A percentile compares a stretch with the other conserved stretches of the same genome.
phyloP scores from a whole-genome alignment of 2,329 filamentous ascomycete species.

The Thielaviopsis cerberus region DNA sequence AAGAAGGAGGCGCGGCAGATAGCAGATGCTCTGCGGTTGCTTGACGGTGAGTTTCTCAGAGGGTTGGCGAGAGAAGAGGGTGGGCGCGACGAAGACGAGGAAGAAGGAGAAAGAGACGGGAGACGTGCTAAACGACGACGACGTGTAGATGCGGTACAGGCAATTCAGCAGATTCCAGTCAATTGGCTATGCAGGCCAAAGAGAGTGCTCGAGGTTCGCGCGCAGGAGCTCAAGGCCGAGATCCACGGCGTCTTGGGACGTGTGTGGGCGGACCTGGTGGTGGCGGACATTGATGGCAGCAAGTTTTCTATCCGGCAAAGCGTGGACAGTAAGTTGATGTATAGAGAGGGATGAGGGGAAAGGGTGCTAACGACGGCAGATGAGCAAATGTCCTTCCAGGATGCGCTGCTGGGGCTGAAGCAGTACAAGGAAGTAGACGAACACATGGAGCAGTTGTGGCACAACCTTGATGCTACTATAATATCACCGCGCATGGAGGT shows the following conservation, averaged over 20 bases:
- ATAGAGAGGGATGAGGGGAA: neutral
- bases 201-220: constrained; percentile 45
- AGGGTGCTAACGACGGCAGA: constrained; percentile 18
- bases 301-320: constrained; percentile 33
- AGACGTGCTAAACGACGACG: neutral
- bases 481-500: constrained; percentile 39
- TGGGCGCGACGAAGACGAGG: neutral
- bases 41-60: constrained; percentile 29
- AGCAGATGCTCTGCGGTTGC: constrained; percentile 35
- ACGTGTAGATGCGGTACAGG: constrained; percentile 32
- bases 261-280: constrained; percentile 53
- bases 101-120: neutral
- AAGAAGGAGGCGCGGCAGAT: constrained; percentile 36
- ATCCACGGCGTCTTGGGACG: constrained; percentile 47
- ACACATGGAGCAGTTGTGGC: constrained; percentile 41
- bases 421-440: constrained; percentile 43
- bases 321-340: constrained; percentile 5
- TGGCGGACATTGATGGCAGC: constrained; percentile 36
- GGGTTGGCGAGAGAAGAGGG: neutral
- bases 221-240: constrained; percentile 45
- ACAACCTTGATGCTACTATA: constrained; percentile 41
- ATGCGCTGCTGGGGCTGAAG: constrained; percentile 36
- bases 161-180: constrained; percentile 39
- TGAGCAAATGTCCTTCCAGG: constrained; percentile 32
- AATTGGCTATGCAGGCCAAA: constrained; percentile 44